Evolutionary conservation across 2,329 filamentous ascomycete genomes (phyloP), one percentile per base, ranked within the genome.

Genomic region (Ampelomyces quisqualis): DNA sequence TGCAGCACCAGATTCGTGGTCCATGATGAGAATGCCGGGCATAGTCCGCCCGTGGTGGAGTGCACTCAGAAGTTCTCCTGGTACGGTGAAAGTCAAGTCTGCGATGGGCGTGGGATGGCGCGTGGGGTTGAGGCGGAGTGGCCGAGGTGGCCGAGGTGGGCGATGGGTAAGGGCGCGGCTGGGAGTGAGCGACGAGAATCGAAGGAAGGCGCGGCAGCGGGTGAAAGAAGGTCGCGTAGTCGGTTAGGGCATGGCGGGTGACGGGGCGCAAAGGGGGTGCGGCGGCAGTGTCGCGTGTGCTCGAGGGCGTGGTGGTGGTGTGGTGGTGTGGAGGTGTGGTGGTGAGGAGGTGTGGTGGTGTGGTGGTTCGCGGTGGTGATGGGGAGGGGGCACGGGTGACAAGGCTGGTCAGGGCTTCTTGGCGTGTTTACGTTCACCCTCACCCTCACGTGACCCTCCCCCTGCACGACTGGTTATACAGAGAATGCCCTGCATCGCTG

Each of bases 11-110:
- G 59, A 62, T 54, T 64, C 67, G 64, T 70, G 57, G 53, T 73
- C 69, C 74, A 76, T 76, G 53, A 67, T 67, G 60, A 74, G 60
- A 55, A 73, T 62, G 52, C 73, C 73, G 53, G 73, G 73, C 73
- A 77, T 76, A 60, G 51, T 69, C 64, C 57, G 43, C 57, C 43
- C 31, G 32, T 40, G 22, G 38, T 24, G 31, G 45, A 49, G 46
- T 36, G 26, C 17, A 9, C 31, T 24, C 21, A 18, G 23, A 33
- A 33, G n/a, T n/a, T n/a, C n/a, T n/a, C n/a, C n/a, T n/a, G n/a
- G n/a, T n/a, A n/a, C n/a, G n/a, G n/a, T n/a, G n/a, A n/a, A n/a
- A n/a, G n/a, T n/a, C n/a, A n/a, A n/a, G n/a, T n/a, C n/a, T 21
- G 19, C n/a, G 31, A n/a, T 29, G 8, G 27, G 30, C 14, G 21